These are phyloP conservation scores for Diaporthe nobilis DNA, from an alignment of 2,329 filamentous ascomycete genomes.

Conservation along the genomic window DNA sequence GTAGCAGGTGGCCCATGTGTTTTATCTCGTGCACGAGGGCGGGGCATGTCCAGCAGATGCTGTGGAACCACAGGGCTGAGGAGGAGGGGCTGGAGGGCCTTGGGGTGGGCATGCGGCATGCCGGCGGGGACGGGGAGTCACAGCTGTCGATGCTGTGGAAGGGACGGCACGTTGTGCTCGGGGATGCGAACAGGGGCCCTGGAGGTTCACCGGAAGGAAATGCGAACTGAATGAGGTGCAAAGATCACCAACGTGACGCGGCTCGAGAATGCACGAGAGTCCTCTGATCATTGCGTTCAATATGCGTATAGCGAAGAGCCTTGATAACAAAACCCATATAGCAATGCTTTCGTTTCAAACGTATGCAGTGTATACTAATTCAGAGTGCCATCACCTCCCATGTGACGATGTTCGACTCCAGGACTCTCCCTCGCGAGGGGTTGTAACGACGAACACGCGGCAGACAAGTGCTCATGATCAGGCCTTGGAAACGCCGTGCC, in stretches of 20 bases:
- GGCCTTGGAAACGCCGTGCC: background rate
- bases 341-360: background rate
- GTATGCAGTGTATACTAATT: background rate
- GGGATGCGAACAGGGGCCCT: conserved; percentile 22
- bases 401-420: background rate
- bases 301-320: background rate
- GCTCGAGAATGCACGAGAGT: background rate
- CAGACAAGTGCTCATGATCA: background rate
- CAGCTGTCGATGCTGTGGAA: conserved; percentile 67
- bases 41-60: conserved; percentile 75
- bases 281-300: background rate
- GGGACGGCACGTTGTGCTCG: conserved; percentile 56
- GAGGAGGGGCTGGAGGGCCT: conserved; percentile 74
- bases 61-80: conserved; percentile 79
- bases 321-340: background rate
- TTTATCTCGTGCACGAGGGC: conserved; percentile 74
- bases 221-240: background rate
- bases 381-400: background rate
- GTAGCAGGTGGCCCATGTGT: conserved; percentile 79
- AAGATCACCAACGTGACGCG: background rate
- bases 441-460: background rate
- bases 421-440: background rate
- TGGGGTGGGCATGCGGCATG: conserved; percentile 64
- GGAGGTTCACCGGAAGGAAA: background rate
- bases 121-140: conserved; percentile 49